Base-by-base conservation (phyloP, 192 early-diverging fungal species). In the Coemansia sp. region DNA sequence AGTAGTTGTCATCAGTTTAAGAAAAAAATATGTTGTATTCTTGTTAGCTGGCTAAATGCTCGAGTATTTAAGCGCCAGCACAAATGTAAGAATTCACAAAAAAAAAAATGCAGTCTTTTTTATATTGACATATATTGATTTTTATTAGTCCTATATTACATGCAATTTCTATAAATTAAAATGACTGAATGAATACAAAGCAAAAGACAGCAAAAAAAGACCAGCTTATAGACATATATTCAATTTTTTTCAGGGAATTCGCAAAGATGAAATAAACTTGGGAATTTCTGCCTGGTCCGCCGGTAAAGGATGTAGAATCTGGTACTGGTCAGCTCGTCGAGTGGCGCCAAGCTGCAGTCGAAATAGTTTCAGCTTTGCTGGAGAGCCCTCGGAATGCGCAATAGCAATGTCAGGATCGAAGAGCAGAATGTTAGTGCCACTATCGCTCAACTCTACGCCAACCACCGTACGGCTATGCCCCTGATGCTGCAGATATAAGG, bases 401-500 rank as follows among this genome's bases (percentile, higher is more conserved):
- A 58, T 30, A 16, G 50, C 38, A 18, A 65, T 32, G 30, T 69
- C 80, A 0, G 88, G 84, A 64, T 90, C 86, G 70, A 87, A 84
- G 11, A 88, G 65, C 31, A 90, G 40, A 6, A 90, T 62, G 37
- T 76, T 72, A 23, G 69, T 48, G 15, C 52, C 71, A 0, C 55
- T 71, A 3, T 58, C 62, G 7, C 73, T 54, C 34, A 76, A n/a
- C 39, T 86, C 83, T 1, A 87, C 69, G 15, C 88, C 88, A 12
- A 87, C 66, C 9, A 87, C 69, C 4, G 84, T 85, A 7, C 85
- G 65, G 46, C 84, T 85, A 42, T 90, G 88, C 0, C 88, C 88
- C 40, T 82, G 77, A 32, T 90, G 85, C 67, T 90, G 88, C 26
- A 88, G 60, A 52, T 90, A 90, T 4, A 90, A 55, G 9, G 88